A percentile compares a stretch with the other conserved stretches of the same genome.
Conservation (phyloP, 805 yeast genomes). For the Suhomyces prunicola region DNA sequence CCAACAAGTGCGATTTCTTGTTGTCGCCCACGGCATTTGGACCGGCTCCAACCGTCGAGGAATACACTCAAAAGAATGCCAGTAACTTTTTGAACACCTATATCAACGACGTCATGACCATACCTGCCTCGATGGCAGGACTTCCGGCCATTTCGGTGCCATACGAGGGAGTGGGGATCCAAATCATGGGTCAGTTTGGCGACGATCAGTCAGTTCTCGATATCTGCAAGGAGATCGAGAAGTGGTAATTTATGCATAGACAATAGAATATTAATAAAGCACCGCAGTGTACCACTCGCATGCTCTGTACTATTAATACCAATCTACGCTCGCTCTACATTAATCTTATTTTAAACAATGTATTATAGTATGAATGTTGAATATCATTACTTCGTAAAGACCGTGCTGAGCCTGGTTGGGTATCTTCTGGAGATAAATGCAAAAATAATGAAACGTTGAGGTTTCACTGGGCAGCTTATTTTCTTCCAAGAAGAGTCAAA, state of each 20-base stretch:
- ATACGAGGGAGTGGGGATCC: conserved; percentile 56
- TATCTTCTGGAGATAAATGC: background rate
- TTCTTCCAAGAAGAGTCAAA: conserved; percentile 71
- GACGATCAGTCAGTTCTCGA: conserved; percentile 65
- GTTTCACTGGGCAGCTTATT: conserved; percentile 19
- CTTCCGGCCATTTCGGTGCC: conserved; percentile 85
- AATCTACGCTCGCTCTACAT: background rate
- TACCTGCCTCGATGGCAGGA: conserved; percentile 91
- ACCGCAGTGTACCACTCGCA: no score
- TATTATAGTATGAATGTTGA: conserved; percentile 19
- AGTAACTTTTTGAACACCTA: conserved; percentile 58
- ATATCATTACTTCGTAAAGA: conserved; percentile 28
- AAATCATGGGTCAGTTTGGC: conserved; percentile 83
- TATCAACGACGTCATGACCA: conserved; percentile 78
- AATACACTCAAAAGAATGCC: conserved; percentile 33
- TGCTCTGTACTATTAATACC: no score
- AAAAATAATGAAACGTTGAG: conserved; percentile 1
- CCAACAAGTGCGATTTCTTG: conserved; percentile 56
- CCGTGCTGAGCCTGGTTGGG: background rate
- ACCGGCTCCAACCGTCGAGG: conserved; percentile 51
- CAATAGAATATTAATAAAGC: no score
- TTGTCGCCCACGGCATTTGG: conserved; percentile 70
- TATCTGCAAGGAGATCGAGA: conserved; percentile 13
- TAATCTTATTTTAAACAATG: background rate
- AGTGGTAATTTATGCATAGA: background rate